Conservation (phyloP, 2,329 filamentous ascomycete genomes). For the Alternaria burnsii region DNA sequence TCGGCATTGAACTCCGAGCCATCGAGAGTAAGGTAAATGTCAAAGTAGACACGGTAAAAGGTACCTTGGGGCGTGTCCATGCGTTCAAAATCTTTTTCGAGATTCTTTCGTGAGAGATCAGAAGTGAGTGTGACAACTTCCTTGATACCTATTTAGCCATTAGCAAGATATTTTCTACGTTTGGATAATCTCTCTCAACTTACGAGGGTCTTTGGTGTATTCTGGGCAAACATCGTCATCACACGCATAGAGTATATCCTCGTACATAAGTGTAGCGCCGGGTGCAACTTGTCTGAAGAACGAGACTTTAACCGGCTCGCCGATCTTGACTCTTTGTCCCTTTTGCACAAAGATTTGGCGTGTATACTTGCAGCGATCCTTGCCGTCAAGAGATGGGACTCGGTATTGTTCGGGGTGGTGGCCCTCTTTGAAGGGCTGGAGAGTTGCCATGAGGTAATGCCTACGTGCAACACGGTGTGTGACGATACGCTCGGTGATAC, state of each 20-base stretch:
- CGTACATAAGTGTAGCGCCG: slow-evolving; percentile 98
- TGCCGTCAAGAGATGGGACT: slow-evolving; percentile 93
- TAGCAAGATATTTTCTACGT: background rate
- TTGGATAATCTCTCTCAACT: slow-evolving; percentile 56
- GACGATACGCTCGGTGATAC: slow-evolving; percentile 95
- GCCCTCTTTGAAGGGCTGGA: slow-evolving; percentile 98
- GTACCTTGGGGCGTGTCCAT: slow-evolving; percentile 97
- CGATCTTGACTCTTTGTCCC: slow-evolving; percentile 98
- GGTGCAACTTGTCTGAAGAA: slow-evolving; percentile 98
- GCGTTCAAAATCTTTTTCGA: slow-evolving; percentile 98
- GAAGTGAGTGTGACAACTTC: slow-evolving; percentile 98
- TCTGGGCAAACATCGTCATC: slow-evolving; percentile 98
- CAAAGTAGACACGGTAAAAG: slow-evolving; percentile 71
- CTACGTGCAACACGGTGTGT: slow-evolving; percentile 96
- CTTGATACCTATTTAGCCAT: slow-evolving; percentile 80
- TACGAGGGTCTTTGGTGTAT: slow-evolving; percentile 99
- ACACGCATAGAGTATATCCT: slow-evolving; percentile 96
- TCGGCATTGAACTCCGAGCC: slow-evolving; percentile 98
- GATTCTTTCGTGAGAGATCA: slow-evolving; percentile 95
- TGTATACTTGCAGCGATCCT: slow-evolving; percentile 98
- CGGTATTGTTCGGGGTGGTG: slow-evolving; percentile 98
- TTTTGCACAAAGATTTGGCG: slow-evolving; percentile 98
- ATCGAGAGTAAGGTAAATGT: slow-evolving; percentile 86
- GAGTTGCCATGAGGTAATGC: slow-evolving; percentile 98
- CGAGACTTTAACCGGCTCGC: slow-evolving; percentile 97